These are phyloP conservation scores for Grigorovia transvaalensis DNA, from an alignment of 805 yeast genomes.

Conservation along the genomic window DNA sequence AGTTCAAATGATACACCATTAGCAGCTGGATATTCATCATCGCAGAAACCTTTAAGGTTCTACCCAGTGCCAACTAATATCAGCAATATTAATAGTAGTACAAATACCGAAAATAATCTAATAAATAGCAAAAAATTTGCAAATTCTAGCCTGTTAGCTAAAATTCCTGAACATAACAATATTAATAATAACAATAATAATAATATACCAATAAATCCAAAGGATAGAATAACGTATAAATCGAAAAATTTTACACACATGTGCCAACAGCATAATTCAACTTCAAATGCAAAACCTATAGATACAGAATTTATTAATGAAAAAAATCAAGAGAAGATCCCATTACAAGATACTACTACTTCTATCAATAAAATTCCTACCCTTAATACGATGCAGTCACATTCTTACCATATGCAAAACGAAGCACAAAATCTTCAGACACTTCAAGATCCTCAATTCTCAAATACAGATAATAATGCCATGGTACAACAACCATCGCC, in stretches of 20 bases:
- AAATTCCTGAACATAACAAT: background rate
- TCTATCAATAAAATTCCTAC: too few relatives aligned
- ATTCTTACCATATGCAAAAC: background rate
- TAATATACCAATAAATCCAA: background rate
- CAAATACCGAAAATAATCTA: background rate
- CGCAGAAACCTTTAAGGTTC: slow-evolving; percentile 29
- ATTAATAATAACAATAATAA: too few relatives aligned
- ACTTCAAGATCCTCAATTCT: background rate
- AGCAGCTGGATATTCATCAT: slow-evolving; percentile 18
- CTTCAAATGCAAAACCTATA: background rate
- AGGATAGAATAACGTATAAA: background rate
- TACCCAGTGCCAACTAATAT: slow-evolving; percentile 23
- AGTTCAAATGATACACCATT: slow-evolving; percentile 14
- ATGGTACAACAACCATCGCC: background rate
- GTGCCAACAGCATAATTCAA: background rate
- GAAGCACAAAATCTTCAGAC: background rate
- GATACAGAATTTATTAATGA: background rate
- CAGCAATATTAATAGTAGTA: background rate
- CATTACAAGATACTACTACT: background rate
- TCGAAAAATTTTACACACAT: background rate
- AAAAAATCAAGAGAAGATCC: background rate
- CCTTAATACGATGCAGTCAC: too few relatives aligned
- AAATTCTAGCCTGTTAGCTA: background rate
- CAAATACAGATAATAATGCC: background rate
- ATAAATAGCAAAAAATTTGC: background rate